Base-by-base conservation (phyloP, 257 asterid species). In the Handroanthus guayacan region DNA sequence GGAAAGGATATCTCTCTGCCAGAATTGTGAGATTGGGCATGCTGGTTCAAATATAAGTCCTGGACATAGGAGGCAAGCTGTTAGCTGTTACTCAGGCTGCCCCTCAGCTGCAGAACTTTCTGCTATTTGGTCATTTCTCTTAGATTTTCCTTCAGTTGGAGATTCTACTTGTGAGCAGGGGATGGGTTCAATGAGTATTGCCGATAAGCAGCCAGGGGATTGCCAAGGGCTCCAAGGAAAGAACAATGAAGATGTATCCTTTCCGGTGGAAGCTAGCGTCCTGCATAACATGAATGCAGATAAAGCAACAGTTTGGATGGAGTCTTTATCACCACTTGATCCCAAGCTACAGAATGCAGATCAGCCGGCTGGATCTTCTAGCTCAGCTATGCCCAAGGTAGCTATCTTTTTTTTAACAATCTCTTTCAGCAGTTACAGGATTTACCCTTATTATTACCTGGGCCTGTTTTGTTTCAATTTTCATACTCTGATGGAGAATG, bases 61-160 rank as follows among this genome's bases (percentile, higher is more conserved):
- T 48, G 57, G 88, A 13, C 96, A 88, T 75, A 91, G 82, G 83
- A 89, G 85, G 71, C 91, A 88, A 75, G 78, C 90, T 45, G 90
- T 92, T 66, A 81, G 78, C 77, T 89, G 91, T 85, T 95, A 89
- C 83, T 79, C 93, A 25, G 98, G 91, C 64, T 92, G 98, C 72
- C 99, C 99, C 76, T 88, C 98, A 5, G 88, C 92, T 14, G 83
- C 89, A n/a, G 98, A 92, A 61, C 92, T 92, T 76, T 87, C 96
- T 8, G 71, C 82, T 39, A 90, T 86, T 13, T 92, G 98, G 99
- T 80, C 94, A 36, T 88, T 91, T 82, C 82, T 88, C 57, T 72
- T 81, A 5, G 91, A 89, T 51, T 51, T 76, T 63, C 89, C 91
- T 75, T 78, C 87, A 4, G 86, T 69, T 41, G 86, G 76, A 71